Conservation (phyloP, 176 grass and related monocot genomes). For the Musa acuminata region DNA sequence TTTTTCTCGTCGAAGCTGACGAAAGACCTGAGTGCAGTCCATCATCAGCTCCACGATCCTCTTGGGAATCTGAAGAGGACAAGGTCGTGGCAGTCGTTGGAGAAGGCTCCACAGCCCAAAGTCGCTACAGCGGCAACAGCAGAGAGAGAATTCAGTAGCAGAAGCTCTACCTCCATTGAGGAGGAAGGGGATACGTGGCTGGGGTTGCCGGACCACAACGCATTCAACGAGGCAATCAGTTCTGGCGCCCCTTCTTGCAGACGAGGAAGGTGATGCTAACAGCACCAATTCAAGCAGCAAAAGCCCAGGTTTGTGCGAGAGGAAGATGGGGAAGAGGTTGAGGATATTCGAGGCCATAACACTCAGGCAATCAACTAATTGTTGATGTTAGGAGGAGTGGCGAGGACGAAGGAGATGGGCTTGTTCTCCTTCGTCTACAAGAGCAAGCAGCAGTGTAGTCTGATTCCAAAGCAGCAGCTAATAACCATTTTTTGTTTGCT, state of each 20-base stretch:
- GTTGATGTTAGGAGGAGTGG: too few relatives aligned
- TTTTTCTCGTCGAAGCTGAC: slow-evolving; percentile 54
- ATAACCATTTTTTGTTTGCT: too few relatives aligned
- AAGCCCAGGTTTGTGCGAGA: too few relatives aligned
- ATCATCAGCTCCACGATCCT: slow-evolving; percentile 29
- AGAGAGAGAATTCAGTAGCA: slow-evolving; percentile 24
- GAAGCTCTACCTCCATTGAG: slow-evolving; percentile 49
- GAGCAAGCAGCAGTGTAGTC: too few relatives aligned
- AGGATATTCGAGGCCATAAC: too few relatives aligned
- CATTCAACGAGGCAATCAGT: slow-evolving; percentile 66
- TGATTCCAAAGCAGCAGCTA: too few relatives aligned
- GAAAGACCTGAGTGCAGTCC: slow-evolving; percentile 22
- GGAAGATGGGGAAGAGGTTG: too few relatives aligned
- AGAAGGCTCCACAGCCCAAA: slow-evolving; percentile 18
- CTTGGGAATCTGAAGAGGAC: slow-evolving; percentile 89
- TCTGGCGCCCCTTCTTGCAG: slow-evolving; percentile 42
- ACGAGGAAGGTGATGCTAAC: slow-evolving; percentile 2
- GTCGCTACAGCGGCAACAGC: slow-evolving; percentile 2
- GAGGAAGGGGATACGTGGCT: slow-evolving; percentile 77
- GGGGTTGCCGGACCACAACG: slow-evolving; percentile 70
- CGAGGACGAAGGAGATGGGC: not conserved
- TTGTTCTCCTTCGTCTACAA: not conserved
- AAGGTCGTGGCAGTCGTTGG: slow-evolving; percentile 38
- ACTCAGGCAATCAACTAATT: too few relatives aligned
- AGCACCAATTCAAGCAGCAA: slow-evolving; percentile 5